phyloP scores from a whole-genome alignment of 1,284 basidiomycete species.

The Trametes sp. region DNA sequence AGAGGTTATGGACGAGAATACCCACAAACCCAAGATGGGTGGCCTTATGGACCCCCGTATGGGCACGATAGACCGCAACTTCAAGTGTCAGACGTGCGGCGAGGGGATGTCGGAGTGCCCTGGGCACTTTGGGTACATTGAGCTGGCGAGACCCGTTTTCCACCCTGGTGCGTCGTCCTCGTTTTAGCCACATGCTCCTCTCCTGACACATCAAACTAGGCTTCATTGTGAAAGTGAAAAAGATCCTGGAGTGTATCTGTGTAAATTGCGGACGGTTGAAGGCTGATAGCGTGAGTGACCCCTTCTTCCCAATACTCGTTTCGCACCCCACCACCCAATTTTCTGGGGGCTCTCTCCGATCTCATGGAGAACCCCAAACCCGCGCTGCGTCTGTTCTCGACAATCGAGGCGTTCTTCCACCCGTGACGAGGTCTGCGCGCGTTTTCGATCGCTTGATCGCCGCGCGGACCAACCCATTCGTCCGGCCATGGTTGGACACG shows the following conservation, averaged over 20 bases:
- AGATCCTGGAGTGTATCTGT: slow-evolving; percentile 99
- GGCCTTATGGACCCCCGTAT: slow-evolving; percentile 98
- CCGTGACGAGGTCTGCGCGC: slow-evolving; percentile 72
- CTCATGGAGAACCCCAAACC: slow-evolving; percentile 90
- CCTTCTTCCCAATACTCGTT: slow-evolving; percentile 82
- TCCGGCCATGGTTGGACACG: slow-evolving; percentile 81
- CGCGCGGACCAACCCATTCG: slow-evolving; percentile 72
- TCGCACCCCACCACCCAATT: slow-evolving; percentile 90
- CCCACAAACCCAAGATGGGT: slow-evolving; percentile 87
- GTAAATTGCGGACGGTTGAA: slow-evolving; percentile 98
- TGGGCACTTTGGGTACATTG: slow-evolving; percentile 99
- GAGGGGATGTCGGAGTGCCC: slow-evolving; percentile 99
- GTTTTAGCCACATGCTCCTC: background rate
- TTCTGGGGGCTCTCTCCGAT: slow-evolving; percentile 94
- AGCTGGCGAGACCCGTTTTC: slow-evolving; percentile 95
- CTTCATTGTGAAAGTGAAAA: slow-evolving; percentile 99
- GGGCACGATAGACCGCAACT: slow-evolving; percentile 99
- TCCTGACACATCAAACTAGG: slow-evolving; percentile 56
- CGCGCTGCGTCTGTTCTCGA: slow-evolving; percentile 77
- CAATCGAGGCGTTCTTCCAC: slow-evolving; percentile 81
- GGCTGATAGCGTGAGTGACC: slow-evolving; percentile 91
- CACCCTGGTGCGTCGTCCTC: slow-evolving; percentile 80
- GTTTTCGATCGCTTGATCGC: slow-evolving; percentile 92
- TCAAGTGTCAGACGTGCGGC: slow-evolving; percentile 99
- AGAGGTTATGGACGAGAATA: slow-evolving; percentile 97